Conservation (phyloP, 75 land plant genomes). For the Selaginella moellendorffii region DNA sequence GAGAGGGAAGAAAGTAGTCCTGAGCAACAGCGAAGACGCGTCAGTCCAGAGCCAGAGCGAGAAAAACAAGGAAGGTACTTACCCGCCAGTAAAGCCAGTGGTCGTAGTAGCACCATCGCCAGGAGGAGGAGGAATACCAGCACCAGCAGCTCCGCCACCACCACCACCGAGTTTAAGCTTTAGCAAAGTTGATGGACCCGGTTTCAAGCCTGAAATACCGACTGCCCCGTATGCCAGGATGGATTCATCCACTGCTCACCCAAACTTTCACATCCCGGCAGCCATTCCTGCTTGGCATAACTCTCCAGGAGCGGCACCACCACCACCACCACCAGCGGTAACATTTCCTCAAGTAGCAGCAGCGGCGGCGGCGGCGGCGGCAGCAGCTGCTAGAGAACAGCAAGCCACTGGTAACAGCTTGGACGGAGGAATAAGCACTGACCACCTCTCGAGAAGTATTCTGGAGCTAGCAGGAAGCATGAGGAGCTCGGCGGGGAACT, state of each 20-base stretch:
- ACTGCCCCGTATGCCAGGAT: too few relatives aligned
- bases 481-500: not conserved
- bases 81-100: too few relatives aligned
- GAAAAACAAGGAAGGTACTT: not conserved
- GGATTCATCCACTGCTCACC: not conserved
- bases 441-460: not conserved
- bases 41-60: not conserved
- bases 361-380: not conserved
- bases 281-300: not conserved
- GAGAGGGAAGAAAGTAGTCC: too few relatives aligned
- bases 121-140: not conserved
- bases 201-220: too few relatives aligned
- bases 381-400: not conserved
- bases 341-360: not conserved
- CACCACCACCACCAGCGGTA: not conserved
- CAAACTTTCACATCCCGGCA: not conserved
- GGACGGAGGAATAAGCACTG: too few relatives aligned
- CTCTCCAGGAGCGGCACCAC: not conserved
- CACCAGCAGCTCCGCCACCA: not conserved
- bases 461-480: not conserved
- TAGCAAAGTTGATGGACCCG: too few relatives aligned
- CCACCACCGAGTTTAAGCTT: too few relatives aligned
- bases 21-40: too few relatives aligned
- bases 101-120: not conserved
- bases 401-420: not conserved